Evolutionary conservation across 805 yeast genomes (phyloP).

Genomic region (Candida ortonii): DNA sequence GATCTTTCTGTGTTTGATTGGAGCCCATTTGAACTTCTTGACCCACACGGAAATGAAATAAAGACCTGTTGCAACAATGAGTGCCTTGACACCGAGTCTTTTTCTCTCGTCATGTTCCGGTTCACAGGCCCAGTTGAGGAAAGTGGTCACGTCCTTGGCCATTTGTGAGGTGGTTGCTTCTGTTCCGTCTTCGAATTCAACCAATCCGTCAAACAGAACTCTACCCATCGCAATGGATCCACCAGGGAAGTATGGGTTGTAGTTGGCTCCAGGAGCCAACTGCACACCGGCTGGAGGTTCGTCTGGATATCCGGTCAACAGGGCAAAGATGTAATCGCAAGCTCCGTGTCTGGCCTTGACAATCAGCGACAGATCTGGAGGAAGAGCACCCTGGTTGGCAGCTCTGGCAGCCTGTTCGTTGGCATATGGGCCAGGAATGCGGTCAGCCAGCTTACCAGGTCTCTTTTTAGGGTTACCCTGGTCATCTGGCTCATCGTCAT

Average conservation of each 20-base stretch:
- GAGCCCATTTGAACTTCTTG: slow-evolving; percentile 97
- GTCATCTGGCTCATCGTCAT: slow-evolving; percentile 93
- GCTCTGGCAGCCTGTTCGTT: slow-evolving; percentile 99
- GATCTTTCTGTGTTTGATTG: slow-evolving; percentile 91
- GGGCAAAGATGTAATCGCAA: slow-evolving; percentile 88
- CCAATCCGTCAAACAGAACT: slow-evolving; percentile 94
- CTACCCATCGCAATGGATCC: slow-evolving; percentile 99
- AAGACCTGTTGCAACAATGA: slow-evolving; percentile 72
- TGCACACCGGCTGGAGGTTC: slow-evolving; percentile 97
- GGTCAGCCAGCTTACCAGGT: slow-evolving; percentile 96
- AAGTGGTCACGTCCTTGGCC: slow-evolving; percentile 97
- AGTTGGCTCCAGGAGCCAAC: slow-evolving; percentile 91
- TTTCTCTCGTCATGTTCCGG: slow-evolving; percentile 99
- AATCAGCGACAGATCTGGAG: slow-evolving; percentile 95
- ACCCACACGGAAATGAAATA: slow-evolving; percentile 85
- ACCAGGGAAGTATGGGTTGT: slow-evolving; percentile 99
- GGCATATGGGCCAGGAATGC: slow-evolving; percentile 91
- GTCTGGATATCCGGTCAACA: slow-evolving; percentile 98
- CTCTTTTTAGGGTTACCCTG: slow-evolving; percentile 98
- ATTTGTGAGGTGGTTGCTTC: slow-evolving; percentile 97
- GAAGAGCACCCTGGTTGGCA: slow-evolving; percentile 98
- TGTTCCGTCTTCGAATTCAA: slow-evolving; percentile 98
- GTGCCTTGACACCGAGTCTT: slow-evolving; percentile 91
- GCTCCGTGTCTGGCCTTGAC: slow-evolving; percentile 99
- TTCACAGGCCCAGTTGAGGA: slow-evolving; percentile 97